Evolutionary conservation across 768 basidiomycete genomes (phyloP).

Genomic region (Boletus subcaerulescens): DNA sequence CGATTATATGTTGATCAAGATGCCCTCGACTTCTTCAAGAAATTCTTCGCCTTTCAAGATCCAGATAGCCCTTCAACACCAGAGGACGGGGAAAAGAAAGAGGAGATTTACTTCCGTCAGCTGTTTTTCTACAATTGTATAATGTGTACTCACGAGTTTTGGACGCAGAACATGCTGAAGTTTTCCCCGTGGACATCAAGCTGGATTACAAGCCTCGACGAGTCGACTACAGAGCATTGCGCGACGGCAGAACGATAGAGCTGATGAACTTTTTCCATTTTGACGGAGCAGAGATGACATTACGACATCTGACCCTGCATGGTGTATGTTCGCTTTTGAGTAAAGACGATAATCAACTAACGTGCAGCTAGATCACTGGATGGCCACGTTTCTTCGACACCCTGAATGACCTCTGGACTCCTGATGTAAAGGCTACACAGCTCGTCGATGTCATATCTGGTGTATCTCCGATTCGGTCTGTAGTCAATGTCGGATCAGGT

Average conservation of each 20-base stretch:
- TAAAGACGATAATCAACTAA: slow-evolving; percentile 9
- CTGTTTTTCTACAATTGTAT: neutral
- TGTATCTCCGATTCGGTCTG: slow-evolving; percentile 91
- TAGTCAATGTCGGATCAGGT: slow-evolving; percentile 97
- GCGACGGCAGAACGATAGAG: slow-evolving; percentile 90
- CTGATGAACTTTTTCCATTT: slow-evolving; percentile 99
- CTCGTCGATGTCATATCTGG: slow-evolving; percentile 96
- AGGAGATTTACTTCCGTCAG: slow-evolving; percentile 75
- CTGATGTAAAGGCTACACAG: slow-evolving; percentile 98
- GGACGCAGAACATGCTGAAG: slow-evolving; percentile 79
- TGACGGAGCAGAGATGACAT: slow-evolving; percentile 96
- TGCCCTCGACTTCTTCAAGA: slow-evolving; percentile 96
- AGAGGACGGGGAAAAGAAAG: slow-evolving; percentile 32
- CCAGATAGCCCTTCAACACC: slow-evolving; percentile 39
- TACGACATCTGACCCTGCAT: slow-evolving; percentile 86
- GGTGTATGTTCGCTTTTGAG: slow-evolving; percentile 60
- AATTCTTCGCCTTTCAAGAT: slow-evolving; percentile 88
- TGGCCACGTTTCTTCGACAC: slow-evolving; percentile 87
- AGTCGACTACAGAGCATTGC: slow-evolving; percentile 89
- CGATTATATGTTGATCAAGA: slow-evolving; percentile 97
- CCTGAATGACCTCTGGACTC: slow-evolving; percentile 98
- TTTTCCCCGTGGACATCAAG: slow-evolving; percentile 93
- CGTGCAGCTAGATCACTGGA: slow-evolving; percentile 75
- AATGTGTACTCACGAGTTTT: slow-evolving; percentile 1
- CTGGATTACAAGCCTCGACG: slow-evolving; percentile 98